These are phyloP conservation scores for Xylariaceae sp. DNA, from an alignment of 2,329 filamentous ascomycete species.

Conservation along the genomic window DNA sequence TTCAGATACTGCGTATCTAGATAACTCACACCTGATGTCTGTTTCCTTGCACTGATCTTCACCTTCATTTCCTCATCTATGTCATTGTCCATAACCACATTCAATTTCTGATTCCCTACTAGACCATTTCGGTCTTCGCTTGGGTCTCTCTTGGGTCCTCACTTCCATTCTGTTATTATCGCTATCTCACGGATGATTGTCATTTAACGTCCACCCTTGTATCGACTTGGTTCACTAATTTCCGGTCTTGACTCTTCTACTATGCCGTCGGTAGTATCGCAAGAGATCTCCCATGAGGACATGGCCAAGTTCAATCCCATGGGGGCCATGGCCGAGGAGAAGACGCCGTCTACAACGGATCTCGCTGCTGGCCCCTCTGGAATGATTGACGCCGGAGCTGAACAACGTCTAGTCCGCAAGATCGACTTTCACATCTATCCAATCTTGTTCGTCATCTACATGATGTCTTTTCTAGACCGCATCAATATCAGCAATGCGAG, in stretches of 20 bases:
- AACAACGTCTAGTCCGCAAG: slow-evolving; percentile 43
- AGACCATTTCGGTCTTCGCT: neutral
- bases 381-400: slow-evolving; percentile 38
- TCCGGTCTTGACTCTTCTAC: neutral
- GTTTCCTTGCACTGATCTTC: neutral
- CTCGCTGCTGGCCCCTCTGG: neutral
- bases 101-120: neutral
- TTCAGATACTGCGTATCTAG: neutral
- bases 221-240: neutral
- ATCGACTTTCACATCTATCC: slow-evolving; percentile 46
- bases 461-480: slow-evolving; percentile 48
- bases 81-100: neutral
- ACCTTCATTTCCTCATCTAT: neutral
- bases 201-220: neutral
- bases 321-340: slow-evolving; percentile 5
- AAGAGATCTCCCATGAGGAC: slow-evolving; percentile 13
- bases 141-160: neutral
- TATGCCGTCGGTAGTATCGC: slow-evolving; percentile 8
- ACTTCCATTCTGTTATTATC: neutral
- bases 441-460: slow-evolving; percentile 45
- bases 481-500: slow-evolving; percentile 53
- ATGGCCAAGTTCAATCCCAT: slow-evolving; percentile 4
- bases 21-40: neutral
- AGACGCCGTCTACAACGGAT: slow-evolving; percentile 1
- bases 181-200: neutral